Evolutionary conservation across 805 yeast species (phyloP), one percentile per base, ranked within the genome.

Genomic region (Allodekkera sacchari): DNA sequence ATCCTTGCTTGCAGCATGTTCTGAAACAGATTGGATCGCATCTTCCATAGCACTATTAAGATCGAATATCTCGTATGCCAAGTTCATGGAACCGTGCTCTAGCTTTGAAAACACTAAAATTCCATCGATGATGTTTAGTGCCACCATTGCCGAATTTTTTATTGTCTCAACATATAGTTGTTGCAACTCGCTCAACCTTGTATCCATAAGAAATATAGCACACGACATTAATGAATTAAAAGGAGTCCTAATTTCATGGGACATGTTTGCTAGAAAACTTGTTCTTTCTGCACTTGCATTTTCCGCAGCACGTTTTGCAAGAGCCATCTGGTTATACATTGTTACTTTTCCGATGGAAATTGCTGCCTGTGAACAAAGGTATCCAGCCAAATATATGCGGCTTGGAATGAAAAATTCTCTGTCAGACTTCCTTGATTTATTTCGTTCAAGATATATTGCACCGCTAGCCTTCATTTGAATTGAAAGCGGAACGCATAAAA

Each of bases 181-280:
- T 39, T 70, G 77, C 6, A 65, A 50, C 21, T 50, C 54, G 10
- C 50, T 57, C 35, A 70, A 48, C 4, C 55, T 58, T 0, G 77
- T 70, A 36, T 69, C 74, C 32, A 70, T 49, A 34, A 71, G 52
- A 38, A 70, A 64, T 3, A 68, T 61, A 3, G 70, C 60, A 45
- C 71, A 67, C 12, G 71, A 65, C 34, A 68, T 52, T 20, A 67
- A 53, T 3, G 71, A 66, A 42, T 71, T 71, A 50, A 70, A 70
- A 1, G 77, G 77, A 2, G 77, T 70, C 30, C 77, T 52, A 30
- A 70, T 69, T 40, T 70, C 77, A 42, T 70, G 77, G 2, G 75
- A 69, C 77, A 70, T 70, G 38, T 70, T 71, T 6, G 66, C 66
- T 35, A 70, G 45, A 44, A 70, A 70, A 32, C 70, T 67, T 4